Percentiles rank a stretch among this genome's conserved stretches.
Conservation (phyloP, 208 protist genomes). For the Leishmania guyanensis region DNA sequence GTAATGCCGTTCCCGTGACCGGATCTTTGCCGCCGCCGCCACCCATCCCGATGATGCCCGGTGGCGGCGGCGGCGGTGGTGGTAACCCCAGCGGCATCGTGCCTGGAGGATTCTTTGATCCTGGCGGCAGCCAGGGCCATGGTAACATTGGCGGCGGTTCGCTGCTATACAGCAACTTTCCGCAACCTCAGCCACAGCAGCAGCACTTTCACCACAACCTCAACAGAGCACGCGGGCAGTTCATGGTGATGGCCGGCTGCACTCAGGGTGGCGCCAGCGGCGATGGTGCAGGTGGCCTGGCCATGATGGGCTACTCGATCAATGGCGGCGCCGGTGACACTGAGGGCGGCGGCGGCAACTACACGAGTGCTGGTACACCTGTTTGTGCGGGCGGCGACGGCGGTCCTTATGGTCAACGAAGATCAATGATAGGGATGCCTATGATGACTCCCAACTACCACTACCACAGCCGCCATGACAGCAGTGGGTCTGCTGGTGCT, state of each 20-base stretch:
- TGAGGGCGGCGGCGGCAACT: background rate
- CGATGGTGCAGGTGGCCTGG: background rate
- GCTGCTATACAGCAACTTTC: background rate
- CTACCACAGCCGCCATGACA: background rate
- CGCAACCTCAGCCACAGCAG: conserved; percentile 6
- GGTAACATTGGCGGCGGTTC: background rate
- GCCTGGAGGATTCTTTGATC: background rate
- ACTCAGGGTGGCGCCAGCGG: background rate
- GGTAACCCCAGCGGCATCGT: background rate
- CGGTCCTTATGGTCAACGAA: background rate
- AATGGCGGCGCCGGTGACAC: background rate
- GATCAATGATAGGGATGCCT: background rate
- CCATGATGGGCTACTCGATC: conserved; percentile 5
- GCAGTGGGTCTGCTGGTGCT: background rate
- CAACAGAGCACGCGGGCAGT: background rate
- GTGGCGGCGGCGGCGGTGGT: background rate
- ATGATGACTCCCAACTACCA: conserved; percentile 1
- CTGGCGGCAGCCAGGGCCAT: background rate
- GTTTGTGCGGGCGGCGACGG: background rate
- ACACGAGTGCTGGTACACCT: background rate
- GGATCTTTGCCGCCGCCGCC: background rate
- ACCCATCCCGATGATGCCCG: conserved; percentile 2
- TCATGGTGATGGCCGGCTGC: background rate
- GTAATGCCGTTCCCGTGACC: background rate
- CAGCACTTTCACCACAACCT: conserved; percentile 10